Evolutionary conservation across 2,329 filamentous ascomycete species (phyloP).

Genomic region (Microcera coccophila): DNA sequence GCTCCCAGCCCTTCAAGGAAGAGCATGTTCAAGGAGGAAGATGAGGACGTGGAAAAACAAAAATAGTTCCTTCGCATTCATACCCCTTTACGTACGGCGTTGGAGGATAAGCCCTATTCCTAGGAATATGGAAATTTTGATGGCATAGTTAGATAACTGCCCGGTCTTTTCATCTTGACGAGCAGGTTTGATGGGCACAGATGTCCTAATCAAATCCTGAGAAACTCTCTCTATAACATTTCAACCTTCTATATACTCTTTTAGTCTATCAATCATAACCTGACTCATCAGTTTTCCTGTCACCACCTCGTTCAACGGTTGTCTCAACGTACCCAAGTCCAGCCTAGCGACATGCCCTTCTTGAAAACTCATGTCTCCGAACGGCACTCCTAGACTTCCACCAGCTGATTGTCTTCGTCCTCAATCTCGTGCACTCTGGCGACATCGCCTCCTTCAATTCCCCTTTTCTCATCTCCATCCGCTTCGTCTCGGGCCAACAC

Average conservation of each 20-base stretch:
- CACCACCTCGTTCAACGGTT: conserved; percentile 1
- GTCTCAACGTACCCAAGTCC: too few species aligned
- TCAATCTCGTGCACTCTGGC: conserved; percentile 42
- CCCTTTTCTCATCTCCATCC: conserved; percentile 35
- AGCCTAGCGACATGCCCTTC: background rate
- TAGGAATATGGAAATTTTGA: too few species aligned
- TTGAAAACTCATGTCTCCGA: background rate
- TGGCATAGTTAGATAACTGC: too few species aligned
- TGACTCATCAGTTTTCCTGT: too few species aligned
- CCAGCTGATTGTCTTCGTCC: conserved; percentile 52
- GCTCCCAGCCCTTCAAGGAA: conserved; percentile 31
- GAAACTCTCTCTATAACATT: too few species aligned
- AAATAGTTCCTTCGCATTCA: conserved; percentile 8
- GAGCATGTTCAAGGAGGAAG: conserved; percentile 42
- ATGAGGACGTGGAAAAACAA: conserved; percentile 36
- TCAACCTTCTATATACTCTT: too few species aligned
- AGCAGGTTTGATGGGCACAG: too few species aligned
- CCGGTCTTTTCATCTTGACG: too few species aligned
- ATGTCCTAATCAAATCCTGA: too few species aligned
- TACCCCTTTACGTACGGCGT: conserved; percentile 15
- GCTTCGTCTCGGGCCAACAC: conserved; percentile 79
- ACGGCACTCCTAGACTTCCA: conserved; percentile 34
- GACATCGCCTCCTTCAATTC: conserved; percentile 41
- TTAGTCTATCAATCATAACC: too few species aligned
- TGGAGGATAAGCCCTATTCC: conserved; percentile 9